These are phyloP conservation scores for Chaetomiaceae sp. DNA, from an alignment of 2,329 filamentous ascomycete species.

Conservation along the genomic window DNA sequence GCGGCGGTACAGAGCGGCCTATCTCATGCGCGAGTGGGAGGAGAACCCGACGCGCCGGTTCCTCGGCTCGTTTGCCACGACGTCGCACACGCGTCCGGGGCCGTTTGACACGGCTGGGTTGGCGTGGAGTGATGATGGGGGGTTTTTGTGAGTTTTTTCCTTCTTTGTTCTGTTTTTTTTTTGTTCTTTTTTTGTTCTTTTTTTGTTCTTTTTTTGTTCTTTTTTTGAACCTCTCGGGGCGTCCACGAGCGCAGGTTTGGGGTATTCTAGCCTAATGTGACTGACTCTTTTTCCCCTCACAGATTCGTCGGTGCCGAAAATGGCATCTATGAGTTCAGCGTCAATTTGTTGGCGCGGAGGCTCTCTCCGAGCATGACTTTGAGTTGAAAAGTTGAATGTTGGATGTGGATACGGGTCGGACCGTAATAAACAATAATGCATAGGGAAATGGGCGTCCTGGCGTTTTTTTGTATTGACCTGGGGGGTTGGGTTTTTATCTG, in stretches of 20 bases:
- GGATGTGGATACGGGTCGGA: neutral
- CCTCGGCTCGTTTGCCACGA: constrained; percentile 16
- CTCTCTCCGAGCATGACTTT: constrained; percentile 43
- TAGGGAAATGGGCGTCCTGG: constrained; percentile 9
- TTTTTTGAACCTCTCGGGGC: no score
- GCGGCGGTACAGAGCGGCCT: constrained; percentile 22
- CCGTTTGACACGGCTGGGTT: constrained; percentile 57
- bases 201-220: no score
- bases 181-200: no score
- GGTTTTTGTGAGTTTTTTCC: constrained; percentile 46
- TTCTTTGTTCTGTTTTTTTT: neutral
- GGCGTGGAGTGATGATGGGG: constrained; percentile 58
- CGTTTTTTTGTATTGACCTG: neutral
- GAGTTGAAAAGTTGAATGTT: constrained; percentile 7
- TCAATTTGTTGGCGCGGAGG: constrained; percentile 60
- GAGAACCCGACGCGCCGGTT: constrained; percentile 28
- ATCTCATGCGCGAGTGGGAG: constrained; percentile 29
- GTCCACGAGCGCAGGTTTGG: no score
- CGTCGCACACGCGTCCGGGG: constrained; percentile 33
- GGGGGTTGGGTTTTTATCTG: neutral
- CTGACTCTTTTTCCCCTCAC: no score
- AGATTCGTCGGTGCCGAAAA: constrained; percentile 64
- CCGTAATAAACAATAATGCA: no score
- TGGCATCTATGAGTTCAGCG: constrained; percentile 69
- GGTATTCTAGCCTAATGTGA: no score